These are phyloP conservation scores for Paraconiothyrium brasiliense DNA, from an alignment of 2,329 filamentous ascomycete genomes.

Conservation along the genomic window DNA sequence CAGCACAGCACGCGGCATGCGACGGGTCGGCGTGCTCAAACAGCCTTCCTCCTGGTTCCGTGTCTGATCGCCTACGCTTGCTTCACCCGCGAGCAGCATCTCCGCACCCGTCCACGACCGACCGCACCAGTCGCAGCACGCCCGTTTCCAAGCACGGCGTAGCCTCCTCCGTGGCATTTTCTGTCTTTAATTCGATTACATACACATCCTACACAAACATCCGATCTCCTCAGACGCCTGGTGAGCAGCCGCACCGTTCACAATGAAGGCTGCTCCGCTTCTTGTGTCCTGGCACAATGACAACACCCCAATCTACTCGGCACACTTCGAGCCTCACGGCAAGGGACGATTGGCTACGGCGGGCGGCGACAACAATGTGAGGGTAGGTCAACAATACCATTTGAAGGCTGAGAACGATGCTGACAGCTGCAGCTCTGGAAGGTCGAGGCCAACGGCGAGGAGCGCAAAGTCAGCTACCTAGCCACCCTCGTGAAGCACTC, in stretches of 20 bases:
- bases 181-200: not conserved
- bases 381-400: constrained; percentile 65
- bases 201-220: not conserved
- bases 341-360: constrained; percentile 93
- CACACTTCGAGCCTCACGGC: constrained; percentile 92
- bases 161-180: not conserved
- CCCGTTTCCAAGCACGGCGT: constrained; percentile 18
- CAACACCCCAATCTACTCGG: constrained; percentile 95
- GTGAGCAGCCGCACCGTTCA: constrained; percentile 33
- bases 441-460: constrained; percentile 83
- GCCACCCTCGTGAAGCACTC: constrained; percentile 93
- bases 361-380: constrained; percentile 95
- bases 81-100: constrained; percentile 9
- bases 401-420: constrained; percentile 29
- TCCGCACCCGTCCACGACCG: constrained; percentile 11
- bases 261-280: constrained; percentile 94
- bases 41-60: constrained; percentile 11
- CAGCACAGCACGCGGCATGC: constrained; percentile 1
- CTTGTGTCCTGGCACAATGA: constrained; percentile 99
- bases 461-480: constrained; percentile 89
- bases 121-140: constrained; percentile 17
- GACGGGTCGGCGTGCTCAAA: not conserved
- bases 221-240: constrained; percentile 24
- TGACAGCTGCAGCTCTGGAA: constrained; percentile 79
- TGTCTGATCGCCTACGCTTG: constrained; percentile 4